phyloP scores from a whole-genome alignment of 228 moss, liverwort and hornwort species.

The Sphagnum fallax region DNA sequence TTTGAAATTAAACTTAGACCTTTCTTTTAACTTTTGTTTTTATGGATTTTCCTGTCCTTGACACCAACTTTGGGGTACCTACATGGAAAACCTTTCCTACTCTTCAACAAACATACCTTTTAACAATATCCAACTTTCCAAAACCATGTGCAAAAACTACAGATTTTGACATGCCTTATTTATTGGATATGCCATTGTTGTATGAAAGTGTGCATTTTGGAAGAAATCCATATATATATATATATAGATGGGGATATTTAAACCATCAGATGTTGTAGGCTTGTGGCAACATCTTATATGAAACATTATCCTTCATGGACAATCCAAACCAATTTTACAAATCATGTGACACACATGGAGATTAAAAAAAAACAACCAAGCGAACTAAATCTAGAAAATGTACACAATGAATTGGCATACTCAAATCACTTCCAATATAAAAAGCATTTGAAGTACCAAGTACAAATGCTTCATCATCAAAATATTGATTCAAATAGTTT shows the following conservation, averaged over 20 bases:
- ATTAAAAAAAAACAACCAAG: neutral
- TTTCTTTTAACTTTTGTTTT: too few relatives aligned
- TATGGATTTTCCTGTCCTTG: too few relatives aligned
- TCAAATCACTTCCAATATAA: constrained; percentile 74
- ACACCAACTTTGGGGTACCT: too few relatives aligned
- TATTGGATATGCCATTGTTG: constrained; percentile 90
- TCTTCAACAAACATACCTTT: neutral
- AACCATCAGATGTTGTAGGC: neutral
- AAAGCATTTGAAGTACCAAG: constrained; percentile 73
- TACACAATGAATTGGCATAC: constrained; percentile 84
- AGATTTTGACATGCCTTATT: constrained; percentile 46
- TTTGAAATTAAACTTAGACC: too few relatives aligned
- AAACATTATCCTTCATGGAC: too few relatives aligned
- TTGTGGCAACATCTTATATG: too few relatives aligned
- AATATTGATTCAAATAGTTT: constrained; percentile 43
- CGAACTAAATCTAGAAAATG: constrained; percentile 1
- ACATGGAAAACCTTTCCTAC: too few relatives aligned
- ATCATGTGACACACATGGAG: neutral
- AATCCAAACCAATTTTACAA: neutral
- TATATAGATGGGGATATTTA: constrained; percentile 82
- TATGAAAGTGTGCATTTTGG: constrained; percentile 81
- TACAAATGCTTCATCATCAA: constrained; percentile 88
- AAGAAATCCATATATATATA: constrained; percentile 62
- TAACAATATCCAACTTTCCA: neutral
- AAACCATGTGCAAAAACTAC: neutral